These are phyloP conservation scores for Exophiala lecanii-corni DNA, from an alignment of 2,329 filamentous ascomycete genomes.

Conservation along the genomic window DNA sequence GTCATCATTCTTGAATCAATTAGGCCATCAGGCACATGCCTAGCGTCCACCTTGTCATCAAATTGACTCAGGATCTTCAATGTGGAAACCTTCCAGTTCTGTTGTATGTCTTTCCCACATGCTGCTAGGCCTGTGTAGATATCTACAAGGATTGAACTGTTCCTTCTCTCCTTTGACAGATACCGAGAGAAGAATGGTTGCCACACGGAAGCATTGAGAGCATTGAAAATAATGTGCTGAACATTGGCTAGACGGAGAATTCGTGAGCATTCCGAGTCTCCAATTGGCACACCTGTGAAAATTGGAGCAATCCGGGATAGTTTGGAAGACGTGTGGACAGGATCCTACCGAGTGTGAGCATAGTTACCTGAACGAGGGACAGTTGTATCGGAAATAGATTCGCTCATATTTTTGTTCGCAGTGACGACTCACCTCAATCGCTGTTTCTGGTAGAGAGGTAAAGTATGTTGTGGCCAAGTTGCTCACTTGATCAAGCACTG, in stretches of 20 bases:
- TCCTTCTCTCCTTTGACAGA: neutral
- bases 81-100: conserved; percentile 7
- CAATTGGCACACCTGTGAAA: conserved; percentile 1
- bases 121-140: neutral
- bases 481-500: neutral
- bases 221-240: conserved; percentile 4
- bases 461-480: neutral
- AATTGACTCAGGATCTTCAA: conserved; percentile 3
- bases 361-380: too few relatives aligned
- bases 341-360: too few relatives aligned
- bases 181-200: conserved; percentile 6
- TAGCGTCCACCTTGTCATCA: conserved; percentile 3
- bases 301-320: neutral
- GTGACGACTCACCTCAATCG: conserved; percentile 2
- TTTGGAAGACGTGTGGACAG: neutral
- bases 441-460: conserved; percentile 4
- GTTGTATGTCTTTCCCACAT: conserved; percentile 3
- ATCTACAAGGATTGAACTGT: neutral
- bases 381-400: too few relatives aligned
- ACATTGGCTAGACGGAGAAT: conserved; percentile 5
- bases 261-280: neutral
- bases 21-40: neutral
- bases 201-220: conserved; percentile 1
- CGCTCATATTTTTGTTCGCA: too few relatives aligned
- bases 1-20: neutral